phyloP scores from a whole-genome alignment of 768 basidiomycete genomes.

The Tricholoma sp. region DNA sequence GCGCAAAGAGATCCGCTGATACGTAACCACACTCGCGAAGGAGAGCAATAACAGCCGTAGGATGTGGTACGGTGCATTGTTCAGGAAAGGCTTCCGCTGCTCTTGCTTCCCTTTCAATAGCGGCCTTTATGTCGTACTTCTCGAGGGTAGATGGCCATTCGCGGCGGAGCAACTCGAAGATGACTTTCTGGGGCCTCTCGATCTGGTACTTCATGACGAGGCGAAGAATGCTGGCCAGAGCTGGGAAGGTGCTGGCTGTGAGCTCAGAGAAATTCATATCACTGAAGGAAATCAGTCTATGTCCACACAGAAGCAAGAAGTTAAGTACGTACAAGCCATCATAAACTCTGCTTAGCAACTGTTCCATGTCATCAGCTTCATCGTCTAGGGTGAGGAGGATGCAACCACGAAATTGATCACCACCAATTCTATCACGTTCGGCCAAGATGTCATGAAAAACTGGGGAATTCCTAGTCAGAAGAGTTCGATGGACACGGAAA shows the following conservation, averaged over 20 bases:
- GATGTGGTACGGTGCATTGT: background rate
- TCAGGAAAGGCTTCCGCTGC: background rate
- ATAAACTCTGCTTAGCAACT: background rate
- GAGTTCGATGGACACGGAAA: constrained; percentile 1
- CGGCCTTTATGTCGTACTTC: background rate
- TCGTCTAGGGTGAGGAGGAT: background rate
- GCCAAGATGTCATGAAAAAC: background rate
- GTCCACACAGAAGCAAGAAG: background rate
- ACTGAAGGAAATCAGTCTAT: background rate
- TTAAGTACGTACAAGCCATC: background rate
- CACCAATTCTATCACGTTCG: background rate
- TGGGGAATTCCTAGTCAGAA: background rate
- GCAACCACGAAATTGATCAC: background rate
- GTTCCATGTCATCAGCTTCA: background rate
- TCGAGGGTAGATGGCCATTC: constrained; percentile 1
- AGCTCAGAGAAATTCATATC: background rate
- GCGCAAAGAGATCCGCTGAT: background rate
- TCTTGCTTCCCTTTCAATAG: background rate
- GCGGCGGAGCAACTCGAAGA: background rate
- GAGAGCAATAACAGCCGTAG: background rate
- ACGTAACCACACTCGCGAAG: background rate
- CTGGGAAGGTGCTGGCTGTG: background rate
- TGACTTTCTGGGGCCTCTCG: background rate
- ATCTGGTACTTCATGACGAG: background rate
- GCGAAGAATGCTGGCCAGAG: background rate